These are phyloP conservation scores for Skeletonema marinoi DNA, from an alignment of 108 stramenopile species.

Conservation along the genomic window DNA sequence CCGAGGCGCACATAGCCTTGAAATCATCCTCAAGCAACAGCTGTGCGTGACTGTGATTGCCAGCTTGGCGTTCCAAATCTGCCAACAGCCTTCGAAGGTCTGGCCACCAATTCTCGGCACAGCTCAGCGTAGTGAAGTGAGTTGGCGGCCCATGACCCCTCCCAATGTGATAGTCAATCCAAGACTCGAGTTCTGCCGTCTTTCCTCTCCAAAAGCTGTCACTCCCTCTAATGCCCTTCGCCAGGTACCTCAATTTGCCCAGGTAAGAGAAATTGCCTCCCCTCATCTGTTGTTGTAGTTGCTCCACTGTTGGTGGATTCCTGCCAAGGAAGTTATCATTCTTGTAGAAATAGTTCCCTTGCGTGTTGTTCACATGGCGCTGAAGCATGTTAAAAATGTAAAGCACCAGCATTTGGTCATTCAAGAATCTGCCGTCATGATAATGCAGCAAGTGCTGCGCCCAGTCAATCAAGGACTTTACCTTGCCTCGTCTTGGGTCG, in stretches of 20 bases:
- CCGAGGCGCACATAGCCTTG: no score
- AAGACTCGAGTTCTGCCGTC: slow-evolving; percentile 17
- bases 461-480: not conserved
- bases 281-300: slow-evolving; percentile 13
- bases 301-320: no score
- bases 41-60: no score
- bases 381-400: slow-evolving; percentile 24
- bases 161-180: slow-evolving; percentile 34
- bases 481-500: slow-evolving; percentile 9
- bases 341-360: slow-evolving; percentile 17
- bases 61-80: no score
- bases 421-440: slow-evolving; percentile 23
- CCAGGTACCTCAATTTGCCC: slow-evolving; percentile 2
- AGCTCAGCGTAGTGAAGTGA: no score
- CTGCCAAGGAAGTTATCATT: no score
- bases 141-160: slow-evolving; percentile 25
- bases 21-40: no score
- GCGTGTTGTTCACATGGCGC: slow-evolving; percentile 1
- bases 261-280: slow-evolving; percentile 1
- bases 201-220: slow-evolving; percentile 25
- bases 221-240: slow-evolving; percentile 4
- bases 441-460: slow-evolving; percentile 21
- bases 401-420: slow-evolving; percentile 3
- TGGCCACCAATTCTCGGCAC: no score
- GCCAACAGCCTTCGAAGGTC: no score